Percentiles rank a stretch among this genome's conserved stretches.
Evolutionary conservation across 805 yeast species (phyloP).

Genomic region (Nakazawaea siamensis): DNA sequence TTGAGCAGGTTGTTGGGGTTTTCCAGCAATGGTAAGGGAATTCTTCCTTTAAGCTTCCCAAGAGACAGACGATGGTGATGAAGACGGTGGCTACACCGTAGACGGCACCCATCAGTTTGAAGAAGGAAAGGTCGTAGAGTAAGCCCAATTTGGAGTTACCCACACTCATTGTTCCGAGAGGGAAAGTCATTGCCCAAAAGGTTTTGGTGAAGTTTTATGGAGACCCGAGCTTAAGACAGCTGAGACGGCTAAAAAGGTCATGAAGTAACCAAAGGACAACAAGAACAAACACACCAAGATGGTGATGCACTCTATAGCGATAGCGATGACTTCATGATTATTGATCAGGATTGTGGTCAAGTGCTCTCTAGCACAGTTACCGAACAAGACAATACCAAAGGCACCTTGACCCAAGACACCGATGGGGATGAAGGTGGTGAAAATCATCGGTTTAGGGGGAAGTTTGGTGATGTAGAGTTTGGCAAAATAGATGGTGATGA

Average conservation of each 20-base stretch:
- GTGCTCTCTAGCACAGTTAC: neutral
- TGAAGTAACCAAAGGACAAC: slow-evolving; percentile 18
- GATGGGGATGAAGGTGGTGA: slow-evolving; percentile 66
- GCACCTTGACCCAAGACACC: slow-evolving; percentile 88
- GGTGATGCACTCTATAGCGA: slow-evolving; percentile 1
- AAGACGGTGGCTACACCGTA: slow-evolving; percentile 47
- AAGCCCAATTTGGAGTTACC: slow-evolving; percentile 47
- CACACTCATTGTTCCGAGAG: slow-evolving; percentile 73
- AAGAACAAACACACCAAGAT: slow-evolving; percentile 10
- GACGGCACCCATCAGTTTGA: slow-evolving; percentile 54
- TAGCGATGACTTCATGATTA: neutral
- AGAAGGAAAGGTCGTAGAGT: slow-evolving; percentile 42
- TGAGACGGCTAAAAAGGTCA: slow-evolving; percentile 11
- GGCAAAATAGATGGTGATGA: slow-evolving; percentile 51
- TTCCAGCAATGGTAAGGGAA: slow-evolving; percentile 16
- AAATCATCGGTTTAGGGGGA: slow-evolving; percentile 48
- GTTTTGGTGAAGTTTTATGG: slow-evolving; percentile 32
- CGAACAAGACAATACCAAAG: slow-evolving; percentile 40
- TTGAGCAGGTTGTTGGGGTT: neutral
- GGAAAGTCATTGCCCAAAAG: slow-evolving; percentile 91
- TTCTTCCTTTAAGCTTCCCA: slow-evolving; percentile 24
- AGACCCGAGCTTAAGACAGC: neutral
- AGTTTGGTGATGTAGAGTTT: slow-evolving; percentile 49
- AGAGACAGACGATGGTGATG: slow-evolving; percentile 34
- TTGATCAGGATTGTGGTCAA: neutral